phyloP scores from a whole-genome alignment of 805 yeast species.

The Ogataea wickerhamii region DNA sequence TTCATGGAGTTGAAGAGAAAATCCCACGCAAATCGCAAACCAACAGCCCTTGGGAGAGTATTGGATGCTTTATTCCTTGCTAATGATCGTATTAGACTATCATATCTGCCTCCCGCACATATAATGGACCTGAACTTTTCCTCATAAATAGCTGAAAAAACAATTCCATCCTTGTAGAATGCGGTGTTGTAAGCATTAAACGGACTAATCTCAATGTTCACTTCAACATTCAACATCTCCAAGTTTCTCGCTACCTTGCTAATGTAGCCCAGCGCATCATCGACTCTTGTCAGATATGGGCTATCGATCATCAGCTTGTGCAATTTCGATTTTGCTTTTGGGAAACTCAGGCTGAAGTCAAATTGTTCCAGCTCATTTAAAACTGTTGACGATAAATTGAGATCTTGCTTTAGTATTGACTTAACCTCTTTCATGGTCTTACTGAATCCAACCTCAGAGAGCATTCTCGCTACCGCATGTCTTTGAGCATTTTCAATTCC shows the following conservation, averaged over 20 bases:
- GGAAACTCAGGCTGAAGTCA: slow-evolving; percentile 70
- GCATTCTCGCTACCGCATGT: slow-evolving; percentile 59
- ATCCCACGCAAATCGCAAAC: slow-evolving; percentile 80
- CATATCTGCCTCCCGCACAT: slow-evolving; percentile 95
- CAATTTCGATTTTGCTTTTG: slow-evolving; percentile 57
- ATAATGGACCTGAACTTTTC: slow-evolving; percentile 50
- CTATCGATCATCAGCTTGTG: slow-evolving; percentile 72
- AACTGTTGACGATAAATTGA: slow-evolving; percentile 76
- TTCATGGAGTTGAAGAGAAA: slow-evolving; percentile 51
- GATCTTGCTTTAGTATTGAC: slow-evolving; percentile 48
- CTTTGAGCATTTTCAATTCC: slow-evolving; percentile 74
- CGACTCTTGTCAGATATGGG: slow-evolving; percentile 57
- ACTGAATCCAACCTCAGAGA: slow-evolving; percentile 76
- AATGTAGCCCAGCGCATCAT: slow-evolving; percentile 60
- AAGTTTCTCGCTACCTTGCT: slow-evolving; percentile 52
- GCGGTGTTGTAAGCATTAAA: slow-evolving; percentile 77
- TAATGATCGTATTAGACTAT: slow-evolving; percentile 60
- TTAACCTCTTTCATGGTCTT: slow-evolving; percentile 59
- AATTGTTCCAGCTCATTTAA: slow-evolving; percentile 78
- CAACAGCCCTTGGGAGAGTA: slow-evolving; percentile 63
- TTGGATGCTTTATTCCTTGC: slow-evolving; percentile 43
- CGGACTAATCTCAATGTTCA: slow-evolving; percentile 62
- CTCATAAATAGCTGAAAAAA: slow-evolving; percentile 83
- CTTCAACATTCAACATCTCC: slow-evolving; percentile 53
- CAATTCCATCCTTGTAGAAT: slow-evolving; percentile 75